phyloP scores from a whole-genome alignment of 352 stramenopile genomes.

The Globisporangium nagaii region DNA sequence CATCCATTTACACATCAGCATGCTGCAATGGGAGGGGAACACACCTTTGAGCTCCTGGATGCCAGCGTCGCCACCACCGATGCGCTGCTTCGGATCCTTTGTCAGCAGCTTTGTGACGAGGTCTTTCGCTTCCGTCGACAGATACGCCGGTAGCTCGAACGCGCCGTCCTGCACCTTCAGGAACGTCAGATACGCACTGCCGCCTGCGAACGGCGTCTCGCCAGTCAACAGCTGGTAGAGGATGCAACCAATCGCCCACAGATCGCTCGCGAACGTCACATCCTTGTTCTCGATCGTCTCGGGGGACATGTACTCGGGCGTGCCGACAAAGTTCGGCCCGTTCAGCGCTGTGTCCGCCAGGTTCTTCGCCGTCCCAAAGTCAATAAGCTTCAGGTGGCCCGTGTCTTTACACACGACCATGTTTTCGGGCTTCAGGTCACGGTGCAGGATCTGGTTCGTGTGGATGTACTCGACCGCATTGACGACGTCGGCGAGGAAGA shows the following conservation, averaged over 20 bases:
- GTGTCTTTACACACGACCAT: slow-evolving; percentile 80
- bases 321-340: slow-evolving; percentile 85
- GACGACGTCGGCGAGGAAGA: slow-evolving; percentile 86
- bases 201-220: slow-evolving; percentile 74
- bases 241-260: slow-evolving; percentile 81
- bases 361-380: slow-evolving; percentile 85
- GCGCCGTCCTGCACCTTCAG: slow-evolving; percentile 62
- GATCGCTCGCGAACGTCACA: slow-evolving; percentile 46
- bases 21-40: too few species aligned
- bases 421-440: slow-evolving; percentile 95
- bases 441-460: slow-evolving; percentile 88
- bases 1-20: neutral
- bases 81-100: slow-evolving; percentile 29
- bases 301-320: slow-evolving; percentile 84
- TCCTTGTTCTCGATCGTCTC: slow-evolving; percentile 84
- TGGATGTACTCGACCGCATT: slow-evolving; percentile 94
- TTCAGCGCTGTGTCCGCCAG: slow-evolving; percentile 50
- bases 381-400: slow-evolving; percentile 69
- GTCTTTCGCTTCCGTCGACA: slow-evolving; percentile 55
- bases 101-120: slow-evolving; percentile 56
- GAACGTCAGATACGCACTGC: slow-evolving; percentile 78
- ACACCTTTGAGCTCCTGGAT: slow-evolving; percentile 65
- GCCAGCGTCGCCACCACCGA: slow-evolving; percentile 21
- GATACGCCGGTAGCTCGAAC: slow-evolving; percentile 51
- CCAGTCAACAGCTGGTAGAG: slow-evolving; percentile 71